Evolutionary conservation across 148 eudicot genomes (phyloP).

Genomic region (Rhododendron simsii): DNA sequence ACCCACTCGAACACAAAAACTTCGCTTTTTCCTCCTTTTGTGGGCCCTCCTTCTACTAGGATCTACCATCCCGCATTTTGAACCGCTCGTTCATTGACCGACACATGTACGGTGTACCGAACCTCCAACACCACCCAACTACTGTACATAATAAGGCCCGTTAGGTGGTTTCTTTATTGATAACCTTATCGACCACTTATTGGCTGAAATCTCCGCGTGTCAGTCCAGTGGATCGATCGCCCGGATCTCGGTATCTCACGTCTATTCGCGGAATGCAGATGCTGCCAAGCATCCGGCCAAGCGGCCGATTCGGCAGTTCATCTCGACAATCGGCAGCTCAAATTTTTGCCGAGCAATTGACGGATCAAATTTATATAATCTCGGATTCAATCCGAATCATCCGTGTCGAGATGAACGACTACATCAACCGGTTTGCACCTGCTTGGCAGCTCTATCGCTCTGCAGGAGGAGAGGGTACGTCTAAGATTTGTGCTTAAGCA

Average conservation of each 20-base stretch:
- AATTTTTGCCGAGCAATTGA: too few species aligned
- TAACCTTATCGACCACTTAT: neutral
- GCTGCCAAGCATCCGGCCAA: too few species aligned
- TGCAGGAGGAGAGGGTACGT: too few species aligned
- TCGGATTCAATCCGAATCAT: too few species aligned
- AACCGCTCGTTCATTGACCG: neutral
- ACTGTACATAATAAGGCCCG: neutral
- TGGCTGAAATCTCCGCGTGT: neutral
- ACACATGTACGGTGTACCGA: neutral
- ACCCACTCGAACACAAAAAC: neutral
- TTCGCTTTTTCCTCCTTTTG: neutral
- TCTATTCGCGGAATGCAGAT: neutral
- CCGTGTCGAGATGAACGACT: too few species aligned
- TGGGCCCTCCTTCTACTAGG: neutral
- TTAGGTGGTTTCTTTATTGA: neutral
- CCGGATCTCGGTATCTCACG: neutral
- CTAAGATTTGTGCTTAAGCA: too few species aligned
- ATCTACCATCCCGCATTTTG: neutral
- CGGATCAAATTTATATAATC: too few species aligned
- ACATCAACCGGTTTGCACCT: too few species aligned
- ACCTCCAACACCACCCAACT: neutral
- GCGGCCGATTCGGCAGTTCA: too few species aligned
- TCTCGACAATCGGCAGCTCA: rapidly evolving
- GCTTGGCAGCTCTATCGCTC: too few species aligned
- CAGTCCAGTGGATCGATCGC: neutral